These are phyloP conservation scores for Trebouxia sp. DNA, from an alignment of 139 green algal species.

Conservation along the genomic window DNA sequence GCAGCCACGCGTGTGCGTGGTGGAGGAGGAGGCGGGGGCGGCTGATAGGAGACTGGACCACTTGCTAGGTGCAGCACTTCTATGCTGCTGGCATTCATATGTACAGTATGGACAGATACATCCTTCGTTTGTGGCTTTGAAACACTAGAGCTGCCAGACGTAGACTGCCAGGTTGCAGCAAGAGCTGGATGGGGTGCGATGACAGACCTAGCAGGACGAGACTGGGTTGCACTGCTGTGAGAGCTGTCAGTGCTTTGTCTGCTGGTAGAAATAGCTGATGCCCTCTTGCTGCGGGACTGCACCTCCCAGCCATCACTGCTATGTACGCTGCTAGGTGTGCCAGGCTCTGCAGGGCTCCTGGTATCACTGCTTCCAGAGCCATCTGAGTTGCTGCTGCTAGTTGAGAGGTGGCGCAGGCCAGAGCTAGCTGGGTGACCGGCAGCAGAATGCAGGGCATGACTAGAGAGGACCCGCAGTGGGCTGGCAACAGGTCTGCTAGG, in stretches of 20 bases:
- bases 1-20: background rate
- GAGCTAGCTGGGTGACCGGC: background rate
- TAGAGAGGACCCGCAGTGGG: background rate
- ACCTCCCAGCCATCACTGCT: conserved; percentile 5
- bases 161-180: background rate
- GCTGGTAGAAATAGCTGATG: background rate
- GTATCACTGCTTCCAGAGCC: background rate
- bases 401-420: background rate
- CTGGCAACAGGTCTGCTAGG: background rate
- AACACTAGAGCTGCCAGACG: background rate
- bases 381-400: background rate
- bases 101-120: background rate
- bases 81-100: background rate
- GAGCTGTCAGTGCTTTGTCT: background rate
- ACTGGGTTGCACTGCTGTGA: background rate
- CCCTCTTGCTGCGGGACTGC: background rate
- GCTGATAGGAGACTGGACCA: conserved; percentile 5
- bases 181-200: background rate
- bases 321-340: conserved; percentile 1
- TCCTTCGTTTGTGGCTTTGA: background rate
- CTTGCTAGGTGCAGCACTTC: background rate
- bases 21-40: background rate
- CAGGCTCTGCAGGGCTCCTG: conserved; percentile 6
- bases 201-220: background rate
- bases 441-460: background rate